Evolutionary conservation across 2,329 filamentous ascomycete species (phyloP).

Genomic region (Paecilomyces niveus): DNA sequence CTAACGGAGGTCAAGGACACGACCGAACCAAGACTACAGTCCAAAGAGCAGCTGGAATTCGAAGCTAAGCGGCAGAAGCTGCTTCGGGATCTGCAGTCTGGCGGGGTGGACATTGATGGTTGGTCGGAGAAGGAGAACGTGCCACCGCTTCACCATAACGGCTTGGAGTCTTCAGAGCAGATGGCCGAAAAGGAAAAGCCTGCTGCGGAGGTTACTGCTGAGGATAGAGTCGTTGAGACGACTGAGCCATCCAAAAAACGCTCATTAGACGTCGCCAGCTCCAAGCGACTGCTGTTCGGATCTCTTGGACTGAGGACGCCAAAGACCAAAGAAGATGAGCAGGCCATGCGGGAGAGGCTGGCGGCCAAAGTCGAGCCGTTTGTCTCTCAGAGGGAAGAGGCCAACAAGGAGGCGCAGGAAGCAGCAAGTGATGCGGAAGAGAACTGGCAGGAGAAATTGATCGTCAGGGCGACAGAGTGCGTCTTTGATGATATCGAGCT

Average conservation of each 20-base stretch:
- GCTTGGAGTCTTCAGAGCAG: not conserved
- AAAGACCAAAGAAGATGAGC: conserved; percentile 61
- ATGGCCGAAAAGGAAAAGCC: not conserved
- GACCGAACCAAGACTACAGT: conserved; percentile 10
- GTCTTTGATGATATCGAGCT: conserved; percentile 41
- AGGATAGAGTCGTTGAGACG: not conserved
- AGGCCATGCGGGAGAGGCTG: conserved; percentile 53
- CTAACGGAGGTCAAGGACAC: conserved; percentile 14
- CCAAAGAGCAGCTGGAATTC: conserved; percentile 37
- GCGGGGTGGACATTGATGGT: conserved; percentile 44
- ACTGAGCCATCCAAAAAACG: conserved; percentile 23
- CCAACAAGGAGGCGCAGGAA: conserved; percentile 15
- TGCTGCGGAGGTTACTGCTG: not conserved
- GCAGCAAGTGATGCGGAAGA: conserved; percentile 46
- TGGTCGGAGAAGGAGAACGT: conserved; percentile 23
- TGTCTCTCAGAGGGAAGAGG: conserved; percentile 19
- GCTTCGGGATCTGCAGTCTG: conserved; percentile 44
- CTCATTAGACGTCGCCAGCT: conserved; percentile 53
- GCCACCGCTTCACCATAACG: conserved; percentile 7
- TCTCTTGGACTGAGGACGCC: conserved; percentile 64
- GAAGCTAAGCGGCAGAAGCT: conserved; percentile 46
- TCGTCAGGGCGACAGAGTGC: conserved; percentile 76
- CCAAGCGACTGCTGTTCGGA: conserved; percentile 62
- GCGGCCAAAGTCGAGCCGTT: conserved; percentile 45
- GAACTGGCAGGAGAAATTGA: conserved; percentile 68